phyloP scores from a whole-genome alignment of 2,329 filamentous ascomycete species.

The Pseudogymnoascus sp. region DNA sequence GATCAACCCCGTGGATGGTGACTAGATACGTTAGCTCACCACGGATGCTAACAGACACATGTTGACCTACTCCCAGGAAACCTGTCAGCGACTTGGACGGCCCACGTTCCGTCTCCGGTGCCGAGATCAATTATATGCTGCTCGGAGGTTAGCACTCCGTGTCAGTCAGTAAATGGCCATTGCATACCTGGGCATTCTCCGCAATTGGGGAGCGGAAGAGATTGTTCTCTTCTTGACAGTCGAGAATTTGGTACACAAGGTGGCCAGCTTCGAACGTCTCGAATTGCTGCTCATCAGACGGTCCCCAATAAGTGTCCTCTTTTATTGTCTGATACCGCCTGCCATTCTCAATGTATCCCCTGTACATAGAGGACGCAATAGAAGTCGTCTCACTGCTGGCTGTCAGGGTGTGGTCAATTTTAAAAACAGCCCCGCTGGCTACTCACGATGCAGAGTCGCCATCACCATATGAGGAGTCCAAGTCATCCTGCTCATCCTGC shows the following conservation, averaged over 20 bases:
- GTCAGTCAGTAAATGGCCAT: neutral
- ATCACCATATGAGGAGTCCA: neutral
- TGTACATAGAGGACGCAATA: constrained; percentile 20
- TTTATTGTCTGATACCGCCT: constrained; percentile 22
- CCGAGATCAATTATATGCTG: constrained; percentile 21
- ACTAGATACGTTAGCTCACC: constrained; percentile 7
- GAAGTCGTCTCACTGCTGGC: constrained; percentile 23
- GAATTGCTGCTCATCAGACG: constrained; percentile 19
- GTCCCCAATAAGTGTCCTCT: constrained; percentile 16
- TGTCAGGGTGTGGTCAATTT: neutral
- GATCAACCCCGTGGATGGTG: constrained; percentile 20
- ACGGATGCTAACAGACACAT: neutral
- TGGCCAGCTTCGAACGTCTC: constrained; percentile 22
- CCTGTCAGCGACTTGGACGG: constrained; percentile 19
- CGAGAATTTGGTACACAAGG: constrained; percentile 17
- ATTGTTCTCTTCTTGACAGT: constrained; percentile 16
- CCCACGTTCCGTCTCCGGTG: constrained; percentile 22
- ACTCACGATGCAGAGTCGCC: constrained; percentile 8
- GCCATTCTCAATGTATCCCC: constrained; percentile 23
- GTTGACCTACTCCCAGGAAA: constrained; percentile 8
- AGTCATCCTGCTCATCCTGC: constrained; percentile 10
- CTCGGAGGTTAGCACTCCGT: neutral
- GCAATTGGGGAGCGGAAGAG: constrained; percentile 18
- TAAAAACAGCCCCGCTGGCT: neutral
- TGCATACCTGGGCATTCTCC: constrained; percentile 5